Evolutionary conservation across 345 rosid genomes (phyloP), one percentile per base, ranked within the genome.

Genomic region (Conringia planisiliqua): DNA sequence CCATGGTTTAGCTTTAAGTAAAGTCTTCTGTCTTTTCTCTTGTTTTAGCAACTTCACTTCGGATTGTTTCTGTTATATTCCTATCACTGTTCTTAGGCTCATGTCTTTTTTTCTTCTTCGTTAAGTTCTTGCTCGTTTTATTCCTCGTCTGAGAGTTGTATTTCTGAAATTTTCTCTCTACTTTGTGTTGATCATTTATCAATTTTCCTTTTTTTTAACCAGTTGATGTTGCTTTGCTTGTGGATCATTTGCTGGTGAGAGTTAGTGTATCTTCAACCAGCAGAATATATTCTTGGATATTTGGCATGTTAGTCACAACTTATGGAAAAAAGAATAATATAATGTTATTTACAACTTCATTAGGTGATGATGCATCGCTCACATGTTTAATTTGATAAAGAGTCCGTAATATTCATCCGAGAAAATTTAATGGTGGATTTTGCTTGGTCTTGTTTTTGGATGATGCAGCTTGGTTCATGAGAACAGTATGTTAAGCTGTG

Each of bases 11-110:
- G 40, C 68, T 24, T 47, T 48, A 63, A 32, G 77, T 65, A 73
- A 65, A 71, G n/a, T 57, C 26, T 43, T 43, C 38, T 44, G 58
- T 44, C 71, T 73, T 73, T 58, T 55, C 20, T 65, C 66, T 44
- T 73, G 30, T 64, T 73, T 65, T 44, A 56, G 65, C 30, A 55
- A 56, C 35, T 72, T 52, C 44, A 27, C 40, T 47, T 48, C 3
- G 46, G 38, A 39, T 62, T 1, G 65, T 56, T 35, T 71, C 29
- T 46, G 26, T 22, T 59, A 46, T 17, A 12, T 42, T 73, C 16
- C 71, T 40, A 32, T 42, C 14, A 30, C 33, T 73, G 38, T 72
- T 72, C 55, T 62, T 33, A 51, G 69, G 7, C 29, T 42, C 17
- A 4, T 46, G 16, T 56, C 55, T 56, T 13, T 62, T 6, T 9